Conservation (phyloP, 805 yeast genomes). For the Kodamaea nitidulidarum region DNA sequence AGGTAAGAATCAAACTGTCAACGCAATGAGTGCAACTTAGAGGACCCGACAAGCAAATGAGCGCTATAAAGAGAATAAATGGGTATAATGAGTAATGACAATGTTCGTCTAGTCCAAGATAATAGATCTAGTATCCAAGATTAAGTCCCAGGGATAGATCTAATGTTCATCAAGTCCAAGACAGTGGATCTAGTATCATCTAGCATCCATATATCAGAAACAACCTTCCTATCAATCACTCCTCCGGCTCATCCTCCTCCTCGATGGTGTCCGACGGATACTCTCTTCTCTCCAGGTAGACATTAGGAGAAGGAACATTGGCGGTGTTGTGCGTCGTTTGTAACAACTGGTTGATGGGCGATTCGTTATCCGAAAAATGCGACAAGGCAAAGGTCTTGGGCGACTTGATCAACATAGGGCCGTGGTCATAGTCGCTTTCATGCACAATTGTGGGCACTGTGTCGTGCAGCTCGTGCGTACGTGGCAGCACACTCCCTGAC, state of each 20-base stretch:
- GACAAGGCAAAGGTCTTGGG: conserved; percentile 40
- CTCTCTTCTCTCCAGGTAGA: conserved; percentile 5
- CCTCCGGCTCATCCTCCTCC: conserved; percentile 40
- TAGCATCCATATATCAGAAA: no score
- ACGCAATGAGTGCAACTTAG: no score
- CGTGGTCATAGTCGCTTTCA: conserved; percentile 11
- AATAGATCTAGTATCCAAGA: no score
- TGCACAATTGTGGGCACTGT: conserved; percentile 11
- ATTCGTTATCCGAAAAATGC: conserved; percentile 31
- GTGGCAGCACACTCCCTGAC: not conserved
- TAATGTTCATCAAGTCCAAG: no score
- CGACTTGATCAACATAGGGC: conserved; percentile 32
- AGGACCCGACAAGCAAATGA: no score
- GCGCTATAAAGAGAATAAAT: no score
- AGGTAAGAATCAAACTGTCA: no score
- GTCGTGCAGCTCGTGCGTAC: conserved; percentile 8
- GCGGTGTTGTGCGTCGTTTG: conserved; percentile 15
- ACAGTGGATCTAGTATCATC: no score
- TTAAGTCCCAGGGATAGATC: no score
- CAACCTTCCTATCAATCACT: no score
- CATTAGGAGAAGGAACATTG: conserved; percentile 4
- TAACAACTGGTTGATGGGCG: conserved; percentile 35
- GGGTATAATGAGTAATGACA: no score
- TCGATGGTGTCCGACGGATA: conserved; percentile 30
- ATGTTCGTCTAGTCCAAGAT: no score